Percentiles rank a stretch among this genome's conserved stretches.
Conservation (phyloP, 305 asterid genomes). For the Caryopteris hybrid region DNA sequence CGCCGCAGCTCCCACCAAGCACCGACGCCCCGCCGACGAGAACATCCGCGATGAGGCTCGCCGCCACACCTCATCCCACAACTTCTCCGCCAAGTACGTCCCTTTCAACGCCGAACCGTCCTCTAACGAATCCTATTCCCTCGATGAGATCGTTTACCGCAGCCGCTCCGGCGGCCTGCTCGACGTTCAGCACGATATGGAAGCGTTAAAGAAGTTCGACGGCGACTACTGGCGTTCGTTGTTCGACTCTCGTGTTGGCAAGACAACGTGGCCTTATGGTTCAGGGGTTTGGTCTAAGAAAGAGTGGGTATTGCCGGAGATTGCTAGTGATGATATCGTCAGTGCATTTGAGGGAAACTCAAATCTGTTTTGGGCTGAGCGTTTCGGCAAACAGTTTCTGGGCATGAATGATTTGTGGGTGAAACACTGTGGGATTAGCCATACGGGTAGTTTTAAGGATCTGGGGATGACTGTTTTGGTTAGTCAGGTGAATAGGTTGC, state of each 20-base stretch:
- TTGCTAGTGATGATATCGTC: conserved; percentile 58
- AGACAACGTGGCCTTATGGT: conserved; percentile 81
- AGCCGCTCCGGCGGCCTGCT: conserved; percentile 84
- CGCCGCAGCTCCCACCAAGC: conserved; percentile 27
- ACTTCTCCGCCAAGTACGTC: conserved; percentile 71
- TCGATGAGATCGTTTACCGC: conserved; percentile 75
- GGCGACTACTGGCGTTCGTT: conserved; percentile 68
- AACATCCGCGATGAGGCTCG: conserved; percentile 66
- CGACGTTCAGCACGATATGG: conserved; percentile 78
- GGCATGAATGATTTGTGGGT: conserved; percentile 80
- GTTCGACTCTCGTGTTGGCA: conserved; percentile 74
- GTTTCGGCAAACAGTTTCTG: conserved; percentile 68
- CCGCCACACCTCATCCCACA: conserved; percentile 47
- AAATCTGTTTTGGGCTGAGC: conserved; percentile 79
- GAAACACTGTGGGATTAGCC: conserved; percentile 77
- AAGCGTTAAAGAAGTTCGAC: conserved; percentile 61
- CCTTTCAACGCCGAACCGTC: conserved; percentile 50
- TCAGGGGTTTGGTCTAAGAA: conserved; percentile 88
- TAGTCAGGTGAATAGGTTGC: conserved; percentile 63
- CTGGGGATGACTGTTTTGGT: conserved; percentile 79
- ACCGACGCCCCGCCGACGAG: conserved; percentile 40
- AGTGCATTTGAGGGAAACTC: conserved; percentile 80
- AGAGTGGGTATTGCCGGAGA: conserved; percentile 76
- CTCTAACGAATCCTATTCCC: conserved; percentile 55
- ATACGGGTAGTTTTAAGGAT: conserved; percentile 77